Base-by-base conservation (phyloP, 345 rosid species). In the Eucalyptus sp. region DNA sequence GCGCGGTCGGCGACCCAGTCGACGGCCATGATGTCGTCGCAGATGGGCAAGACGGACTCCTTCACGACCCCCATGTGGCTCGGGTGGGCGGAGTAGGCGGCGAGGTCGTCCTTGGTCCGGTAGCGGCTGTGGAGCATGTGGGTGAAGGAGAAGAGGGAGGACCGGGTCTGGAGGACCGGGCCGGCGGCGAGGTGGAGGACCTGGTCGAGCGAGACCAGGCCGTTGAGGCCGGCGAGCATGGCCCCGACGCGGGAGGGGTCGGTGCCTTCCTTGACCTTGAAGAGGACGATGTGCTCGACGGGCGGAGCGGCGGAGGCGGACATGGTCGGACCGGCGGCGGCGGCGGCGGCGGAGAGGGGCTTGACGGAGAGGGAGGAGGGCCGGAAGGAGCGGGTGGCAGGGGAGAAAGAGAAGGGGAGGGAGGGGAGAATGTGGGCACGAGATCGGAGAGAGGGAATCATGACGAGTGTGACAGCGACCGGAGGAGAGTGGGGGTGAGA, bases 111-210 rank as follows among this genome's bases (percentile, higher is more conserved):
- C 60, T 95, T 95, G 83, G 99, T 92, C 86, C 87, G 76, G 93
- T 96, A 96, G 49, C 98, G 96, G 94, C 97, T 95, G 93, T 97
- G 98, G 80, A 97, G 99, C 91, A 96, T 90, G 94, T 97, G 99
- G 31, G 98, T 96, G 92, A 96, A 97, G 86, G 88, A 86, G 90
- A 92, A 90, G 89, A 88, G 86, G 1, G 97, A 91, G 37, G 94
- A 94, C 20, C 89, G 89, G 49, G 87, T 90, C 64, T 94, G 94
- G 91, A 89, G 90, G 88, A 96, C 88, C 1, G 97, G 95, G 52
- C 93, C 97, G 86, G 95, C 94, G 89, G 94, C 86, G 87, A 97
- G 91, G 92, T 96, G 94, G 88, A 96, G 93, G 31, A 96, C 99
- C 4, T 90, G 50, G 89, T 93, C 94, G 79, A 96, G 94, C 7